phyloP scores from a whole-genome alignment of 768 basidiomycete species.

The Boletellus sp. region DNA sequence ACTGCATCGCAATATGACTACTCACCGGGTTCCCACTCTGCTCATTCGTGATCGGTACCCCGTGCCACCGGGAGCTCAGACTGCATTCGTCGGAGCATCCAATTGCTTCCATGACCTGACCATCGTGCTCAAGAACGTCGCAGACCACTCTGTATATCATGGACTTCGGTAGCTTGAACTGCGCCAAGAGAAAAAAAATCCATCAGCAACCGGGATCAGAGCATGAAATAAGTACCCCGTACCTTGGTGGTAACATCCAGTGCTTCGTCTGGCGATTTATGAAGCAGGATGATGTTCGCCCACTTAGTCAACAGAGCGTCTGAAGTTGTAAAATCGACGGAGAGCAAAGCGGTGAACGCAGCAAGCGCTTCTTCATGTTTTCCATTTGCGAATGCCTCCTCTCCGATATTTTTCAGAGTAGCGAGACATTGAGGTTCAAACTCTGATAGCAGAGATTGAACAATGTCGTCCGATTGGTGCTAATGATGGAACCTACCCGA shows the following conservation, averaged over 20 bases:
- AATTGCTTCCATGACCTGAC: not conserved
- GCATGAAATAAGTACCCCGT: not conserved
- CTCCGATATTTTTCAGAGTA: not conserved
- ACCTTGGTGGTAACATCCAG: not conserved
- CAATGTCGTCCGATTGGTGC: accelerated
- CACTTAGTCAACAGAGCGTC: not conserved
- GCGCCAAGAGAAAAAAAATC: not conserved
- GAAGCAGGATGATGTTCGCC: not conserved
- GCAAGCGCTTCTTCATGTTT: not conserved
- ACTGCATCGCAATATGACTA: not conserved
- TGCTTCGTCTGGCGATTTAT: not conserved
- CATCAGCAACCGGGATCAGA: not conserved
- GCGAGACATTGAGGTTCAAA: not conserved
- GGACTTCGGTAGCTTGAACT: slow-evolving; percentile 1
- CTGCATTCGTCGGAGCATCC: slow-evolving; percentile 1
- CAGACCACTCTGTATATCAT: not conserved
- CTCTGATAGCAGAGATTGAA: not conserved
- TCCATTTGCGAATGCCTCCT: not conserved
- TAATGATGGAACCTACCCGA: not conserved
- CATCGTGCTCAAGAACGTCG: not conserved
- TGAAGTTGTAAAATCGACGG: not conserved
- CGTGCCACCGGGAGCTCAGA: not conserved
- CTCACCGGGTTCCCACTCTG: slow-evolving; percentile 4
- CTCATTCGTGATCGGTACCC: not conserved
- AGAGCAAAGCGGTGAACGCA: not conserved